Evolutionary conservation across 2,329 filamentous ascomycete genomes (phyloP).

Genomic region (Colletotrichum destructivum): DNA sequence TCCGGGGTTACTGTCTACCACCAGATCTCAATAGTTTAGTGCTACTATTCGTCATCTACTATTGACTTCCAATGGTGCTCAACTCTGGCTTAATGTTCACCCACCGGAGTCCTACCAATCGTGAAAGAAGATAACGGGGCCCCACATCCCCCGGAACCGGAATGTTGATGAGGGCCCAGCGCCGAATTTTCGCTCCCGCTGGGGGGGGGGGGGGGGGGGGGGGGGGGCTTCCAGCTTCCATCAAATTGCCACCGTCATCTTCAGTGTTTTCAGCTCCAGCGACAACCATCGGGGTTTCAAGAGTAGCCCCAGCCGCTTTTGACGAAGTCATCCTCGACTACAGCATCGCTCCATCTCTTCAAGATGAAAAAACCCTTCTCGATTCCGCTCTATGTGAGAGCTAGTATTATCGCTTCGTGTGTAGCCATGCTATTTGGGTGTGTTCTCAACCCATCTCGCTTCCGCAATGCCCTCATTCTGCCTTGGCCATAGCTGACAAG

Average conservation of each 20-base stretch:
- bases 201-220: too few species aligned
- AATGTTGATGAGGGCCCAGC: neutral
- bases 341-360: neutral
- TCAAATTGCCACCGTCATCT: neutral
- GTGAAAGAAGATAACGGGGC: neutral
- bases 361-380: constrained; percentile 8
- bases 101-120: neutral
- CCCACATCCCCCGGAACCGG: neutral
- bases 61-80: neutral
- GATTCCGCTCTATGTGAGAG: constrained; percentile 49
- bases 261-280: too few species aligned
- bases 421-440: constrained; percentile 53
- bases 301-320: neutral
- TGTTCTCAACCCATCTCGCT: neutral
- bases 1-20: too few species aligned
- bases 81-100: neutral
- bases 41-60: neutral
- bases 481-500: constrained; percentile 2
- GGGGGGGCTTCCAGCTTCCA: neutral
- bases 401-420: constrained; percentile 50
- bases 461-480: neutral
- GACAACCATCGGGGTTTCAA: neutral
- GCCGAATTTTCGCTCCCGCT: neutral
- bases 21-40: neutral
- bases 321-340: neutral